These are phyloP conservation scores for Phytophthora vignae DNA, from an alignment of 352 stramenopile genomes.

Conservation along the genomic window DNA sequence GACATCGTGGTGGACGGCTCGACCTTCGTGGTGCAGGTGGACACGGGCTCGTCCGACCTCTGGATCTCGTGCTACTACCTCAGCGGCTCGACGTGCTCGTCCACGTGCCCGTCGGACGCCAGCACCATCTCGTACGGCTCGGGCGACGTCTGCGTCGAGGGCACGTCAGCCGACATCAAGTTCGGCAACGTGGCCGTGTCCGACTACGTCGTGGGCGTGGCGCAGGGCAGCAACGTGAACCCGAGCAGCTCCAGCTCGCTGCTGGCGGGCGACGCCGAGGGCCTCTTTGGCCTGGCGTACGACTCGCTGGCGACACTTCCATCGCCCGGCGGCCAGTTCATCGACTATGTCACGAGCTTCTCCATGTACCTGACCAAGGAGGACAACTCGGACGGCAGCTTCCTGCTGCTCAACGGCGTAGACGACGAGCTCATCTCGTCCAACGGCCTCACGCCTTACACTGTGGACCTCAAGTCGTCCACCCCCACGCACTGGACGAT, in stretches of 20 bases:
- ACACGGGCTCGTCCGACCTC: constrained; percentile 83
- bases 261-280: constrained; percentile 57
- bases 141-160: constrained; percentile 69
- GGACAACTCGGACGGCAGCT: constrained; percentile 58
- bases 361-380: constrained; percentile 67
- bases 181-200: constrained; percentile 55
- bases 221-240: constrained; percentile 57
- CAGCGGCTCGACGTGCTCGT: constrained; percentile 43
- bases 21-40: constrained; percentile 63
- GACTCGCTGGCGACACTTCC: constrained; percentile 54
- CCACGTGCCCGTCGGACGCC: constrained; percentile 48
- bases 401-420: constrained; percentile 75
- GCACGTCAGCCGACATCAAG: constrained; percentile 42
- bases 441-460: constrained; percentile 54
- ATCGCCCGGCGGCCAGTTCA: constrained; percentile 55
- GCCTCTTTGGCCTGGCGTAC: constrained; percentile 76
- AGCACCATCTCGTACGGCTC: constrained; percentile 72
- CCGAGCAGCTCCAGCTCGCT: constrained; percentile 45
- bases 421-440: constrained; percentile 61
- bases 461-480: constrained; percentile 55
- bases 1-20: constrained; percentile 53
- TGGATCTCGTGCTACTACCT: constrained; percentile 80
- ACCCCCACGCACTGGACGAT: constrained; percentile 73
- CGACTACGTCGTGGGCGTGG: constrained; percentile 69
- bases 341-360: constrained; percentile 73